Conservation (phyloP, 768 basidiomycete species). For the Psilocybe cubensis region DNA sequence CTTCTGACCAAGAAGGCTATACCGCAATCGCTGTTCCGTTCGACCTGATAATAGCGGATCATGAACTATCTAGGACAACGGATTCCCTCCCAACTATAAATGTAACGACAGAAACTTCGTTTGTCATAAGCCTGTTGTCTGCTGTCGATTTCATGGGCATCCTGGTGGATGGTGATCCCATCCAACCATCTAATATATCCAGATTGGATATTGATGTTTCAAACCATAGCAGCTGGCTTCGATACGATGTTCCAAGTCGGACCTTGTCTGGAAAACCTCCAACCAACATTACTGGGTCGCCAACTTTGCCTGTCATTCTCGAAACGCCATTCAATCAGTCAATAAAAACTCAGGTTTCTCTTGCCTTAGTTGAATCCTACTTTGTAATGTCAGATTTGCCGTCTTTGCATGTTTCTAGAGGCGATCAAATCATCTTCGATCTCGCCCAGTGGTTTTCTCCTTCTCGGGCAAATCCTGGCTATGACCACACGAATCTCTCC, state of each 20-base stretch:
- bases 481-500: constrained; percentile 51
- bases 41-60: constrained; percentile 64
- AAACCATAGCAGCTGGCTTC: constrained; percentile 57
- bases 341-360: constrained; percentile 59
- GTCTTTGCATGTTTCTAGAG: constrained; percentile 55
- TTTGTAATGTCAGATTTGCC: constrained; percentile 65
- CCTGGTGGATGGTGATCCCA: constrained; percentile 59
- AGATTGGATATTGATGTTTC: constrained; percentile 62
- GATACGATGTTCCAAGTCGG: constrained; percentile 56
- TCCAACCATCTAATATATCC: constrained; percentile 63
- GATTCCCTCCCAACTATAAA: constrained; percentile 68
- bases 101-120: constrained; percentile 58
- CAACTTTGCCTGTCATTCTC: constrained; percentile 61
- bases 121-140: constrained; percentile 56
- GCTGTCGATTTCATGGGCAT: constrained; percentile 65
- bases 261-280: constrained; percentile 65
- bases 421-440: constrained; percentile 53
- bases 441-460: constrained; percentile 62
- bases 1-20: constrained; percentile 76
- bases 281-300: constrained; percentile 43
- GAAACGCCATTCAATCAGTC: constrained; percentile 70
- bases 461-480: constrained; percentile 33
- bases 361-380: constrained; percentile 74
- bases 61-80: constrained; percentile 61
- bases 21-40: constrained; percentile 64